Evolutionary conservation across 441 rosid genomes (phyloP).

Genomic region (Pelargonium myrrhifolium): DNA sequence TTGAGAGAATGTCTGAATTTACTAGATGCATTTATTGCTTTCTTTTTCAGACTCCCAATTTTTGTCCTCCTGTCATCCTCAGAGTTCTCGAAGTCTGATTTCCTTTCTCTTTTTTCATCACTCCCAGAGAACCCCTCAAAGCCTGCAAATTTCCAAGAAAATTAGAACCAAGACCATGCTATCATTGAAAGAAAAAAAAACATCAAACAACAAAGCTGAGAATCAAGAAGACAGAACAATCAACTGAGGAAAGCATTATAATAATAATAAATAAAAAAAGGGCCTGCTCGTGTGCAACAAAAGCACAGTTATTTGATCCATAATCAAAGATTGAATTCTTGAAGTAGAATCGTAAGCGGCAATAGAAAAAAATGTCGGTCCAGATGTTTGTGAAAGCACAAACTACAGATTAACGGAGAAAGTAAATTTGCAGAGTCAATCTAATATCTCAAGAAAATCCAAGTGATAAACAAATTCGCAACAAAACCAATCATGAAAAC

Average conservation of each 20-base stretch:
- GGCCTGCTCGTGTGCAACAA: background rate
- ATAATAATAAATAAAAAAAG: no score
- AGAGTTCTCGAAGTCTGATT: constrained; percentile 89
- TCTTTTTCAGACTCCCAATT: constrained; percentile 81
- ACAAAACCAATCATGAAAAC: background rate
- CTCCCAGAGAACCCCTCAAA: constrained; percentile 80
- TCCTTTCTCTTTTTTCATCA: constrained; percentile 92
- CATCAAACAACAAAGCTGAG: background rate
- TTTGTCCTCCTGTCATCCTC: constrained; percentile 97
- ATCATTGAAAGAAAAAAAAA: background rate
- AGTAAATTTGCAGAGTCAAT: background rate
- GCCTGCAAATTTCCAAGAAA: constrained; percentile 37
- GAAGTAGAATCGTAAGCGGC: background rate
- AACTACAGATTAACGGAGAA: background rate
- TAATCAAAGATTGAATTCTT: no score
- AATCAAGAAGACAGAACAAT: background rate
- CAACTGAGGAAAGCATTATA: background rate
- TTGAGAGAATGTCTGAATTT: constrained; percentile 86
- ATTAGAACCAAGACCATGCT: background rate
- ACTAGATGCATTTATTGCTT: constrained; percentile 78
- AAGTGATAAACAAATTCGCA: background rate
- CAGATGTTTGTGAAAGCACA: background rate
- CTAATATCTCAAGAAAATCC: background rate
- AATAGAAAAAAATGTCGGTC: background rate
- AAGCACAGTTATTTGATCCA: background rate